These are phyloP conservation scores for Mycena maculata DNA, from an alignment of 768 basidiomycete genomes.

Conservation along the genomic window DNA sequence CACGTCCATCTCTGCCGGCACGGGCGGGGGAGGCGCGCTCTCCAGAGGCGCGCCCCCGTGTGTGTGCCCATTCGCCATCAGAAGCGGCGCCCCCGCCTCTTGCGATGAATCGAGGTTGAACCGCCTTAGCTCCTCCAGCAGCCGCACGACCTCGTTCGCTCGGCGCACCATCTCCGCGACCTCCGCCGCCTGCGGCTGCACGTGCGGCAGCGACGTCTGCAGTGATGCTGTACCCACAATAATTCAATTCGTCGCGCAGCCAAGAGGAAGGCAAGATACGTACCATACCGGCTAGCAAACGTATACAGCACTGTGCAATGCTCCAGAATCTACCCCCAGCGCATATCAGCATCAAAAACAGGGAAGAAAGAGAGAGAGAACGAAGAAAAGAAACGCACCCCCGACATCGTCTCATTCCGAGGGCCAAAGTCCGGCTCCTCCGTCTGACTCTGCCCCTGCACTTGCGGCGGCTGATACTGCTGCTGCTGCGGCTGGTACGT, in stretches of 20 bases:
- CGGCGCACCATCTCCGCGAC: constrained; percentile 76
- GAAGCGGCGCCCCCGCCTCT: background rate
- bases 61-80: too few species aligned
- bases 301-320: constrained; percentile 70
- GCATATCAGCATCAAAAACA: too few species aligned
- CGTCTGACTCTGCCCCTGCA: constrained; percentile 5
- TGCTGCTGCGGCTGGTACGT: constrained; percentile 24
- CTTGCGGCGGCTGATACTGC: constrained; percentile 2
- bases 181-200: constrained; percentile 66
- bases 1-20: constrained; percentile 37
- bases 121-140: constrained; percentile 71
- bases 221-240: constrained; percentile 50
- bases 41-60: constrained; percentile 58
- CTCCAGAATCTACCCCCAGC: constrained; percentile 66
- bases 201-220: constrained; percentile 59
- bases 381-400: constrained; percentile 51
- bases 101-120: too few species aligned
- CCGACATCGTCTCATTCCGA: constrained; percentile 23
- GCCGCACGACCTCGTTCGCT: constrained; percentile 73
- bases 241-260: background rate
- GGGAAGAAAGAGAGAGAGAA: constrained; percentile 3
- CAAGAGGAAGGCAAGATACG: constrained; percentile 34
- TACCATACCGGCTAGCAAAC: constrained; percentile 79
- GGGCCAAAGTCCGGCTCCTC: constrained; percentile 16
- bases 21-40: constrained; percentile 55